Conservation (phyloP, 306 rosid genomes). For the Macrotyloma uniflorum region DNA sequence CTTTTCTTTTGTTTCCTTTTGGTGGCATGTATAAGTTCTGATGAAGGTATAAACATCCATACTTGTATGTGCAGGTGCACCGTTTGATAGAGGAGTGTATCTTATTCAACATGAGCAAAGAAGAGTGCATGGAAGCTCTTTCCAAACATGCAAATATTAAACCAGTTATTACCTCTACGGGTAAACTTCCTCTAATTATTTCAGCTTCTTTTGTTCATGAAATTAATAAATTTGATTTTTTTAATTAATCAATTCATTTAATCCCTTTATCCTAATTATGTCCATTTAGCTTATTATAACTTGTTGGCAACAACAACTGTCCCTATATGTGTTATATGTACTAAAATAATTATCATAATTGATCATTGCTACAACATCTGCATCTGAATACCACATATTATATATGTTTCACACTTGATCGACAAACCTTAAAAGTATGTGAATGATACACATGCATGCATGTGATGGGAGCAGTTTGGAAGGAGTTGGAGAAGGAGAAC, state of each 20-base stretch:
- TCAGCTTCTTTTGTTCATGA: neutral
- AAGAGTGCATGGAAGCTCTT: constrained; percentile 97
- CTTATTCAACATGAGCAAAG: constrained; percentile 86
- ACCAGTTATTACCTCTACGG: constrained; percentile 88
- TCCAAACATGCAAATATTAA: constrained; percentile 87
- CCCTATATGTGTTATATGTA: neutral
- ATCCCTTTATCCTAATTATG: neutral
- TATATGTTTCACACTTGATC: too few species aligned
- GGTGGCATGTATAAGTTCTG: neutral
- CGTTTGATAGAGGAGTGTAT: constrained; percentile 91
- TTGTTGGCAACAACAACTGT: neutral
- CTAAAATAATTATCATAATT: neutral
- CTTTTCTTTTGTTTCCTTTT: neutral
- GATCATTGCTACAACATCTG: too few species aligned
- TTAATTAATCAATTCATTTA: neutral
- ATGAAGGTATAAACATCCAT: neutral
- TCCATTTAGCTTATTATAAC: neutral
- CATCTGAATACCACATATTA: too few species aligned
- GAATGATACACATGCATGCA: constrained; percentile 40
- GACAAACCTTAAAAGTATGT: too few species aligned
- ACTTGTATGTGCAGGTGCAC: constrained; percentile 64
- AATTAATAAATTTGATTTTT: neutral
- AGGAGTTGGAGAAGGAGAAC: constrained; percentile 91
- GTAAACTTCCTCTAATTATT: constrained; percentile 32
- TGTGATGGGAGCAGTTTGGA: constrained; percentile 70